These are phyloP conservation scores for Aspergillus aculeatinus DNA, from an alignment of 2,329 filamentous ascomycete genomes.

Conservation along the genomic window DNA sequence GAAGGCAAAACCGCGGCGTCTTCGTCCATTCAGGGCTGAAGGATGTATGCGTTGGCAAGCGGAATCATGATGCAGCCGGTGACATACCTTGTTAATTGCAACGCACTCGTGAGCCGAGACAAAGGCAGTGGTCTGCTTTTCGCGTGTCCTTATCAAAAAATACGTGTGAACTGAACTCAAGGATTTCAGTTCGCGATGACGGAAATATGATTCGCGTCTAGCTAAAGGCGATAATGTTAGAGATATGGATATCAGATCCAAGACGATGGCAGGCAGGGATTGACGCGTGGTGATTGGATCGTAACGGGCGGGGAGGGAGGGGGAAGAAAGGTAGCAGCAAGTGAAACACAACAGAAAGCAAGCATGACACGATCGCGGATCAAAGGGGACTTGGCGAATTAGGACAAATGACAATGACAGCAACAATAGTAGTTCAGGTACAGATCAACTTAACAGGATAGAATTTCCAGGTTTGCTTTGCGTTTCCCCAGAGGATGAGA, in stretches of 20 bases:
- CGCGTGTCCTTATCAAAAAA: constrained; percentile 14
- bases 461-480: constrained; percentile 6
- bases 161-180: constrained; percentile 5
- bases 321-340: constrained; percentile 7
- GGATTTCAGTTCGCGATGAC: constrained; percentile 8
- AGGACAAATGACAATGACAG: constrained; percentile 5
- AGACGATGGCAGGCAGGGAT: constrained; percentile 14
- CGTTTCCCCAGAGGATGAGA: constrained; percentile 2
- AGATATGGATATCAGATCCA: constrained; percentile 13
- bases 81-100: constrained; percentile 38
- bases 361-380: constrained; percentile 5
- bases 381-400: constrained; percentile 1
- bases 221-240: constrained; percentile 15
- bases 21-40: constrained; percentile 29
- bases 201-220: constrained; percentile 11
- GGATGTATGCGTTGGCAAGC: constrained; percentile 45
- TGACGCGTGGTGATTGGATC: constrained; percentile 29
- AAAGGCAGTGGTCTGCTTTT: constrained; percentile 16
- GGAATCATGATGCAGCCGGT: constrained; percentile 32
- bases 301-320: constrained; percentile 8
- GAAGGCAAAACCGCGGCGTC: constrained; percentile 25
- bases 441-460: constrained; percentile 7
- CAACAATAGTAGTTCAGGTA: neutral
- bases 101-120: constrained; percentile 30
- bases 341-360: constrained; percentile 20